Conservation (phyloP, 768 basidiomycete genomes). For the Tricholoma hemisulphureum region DNA sequence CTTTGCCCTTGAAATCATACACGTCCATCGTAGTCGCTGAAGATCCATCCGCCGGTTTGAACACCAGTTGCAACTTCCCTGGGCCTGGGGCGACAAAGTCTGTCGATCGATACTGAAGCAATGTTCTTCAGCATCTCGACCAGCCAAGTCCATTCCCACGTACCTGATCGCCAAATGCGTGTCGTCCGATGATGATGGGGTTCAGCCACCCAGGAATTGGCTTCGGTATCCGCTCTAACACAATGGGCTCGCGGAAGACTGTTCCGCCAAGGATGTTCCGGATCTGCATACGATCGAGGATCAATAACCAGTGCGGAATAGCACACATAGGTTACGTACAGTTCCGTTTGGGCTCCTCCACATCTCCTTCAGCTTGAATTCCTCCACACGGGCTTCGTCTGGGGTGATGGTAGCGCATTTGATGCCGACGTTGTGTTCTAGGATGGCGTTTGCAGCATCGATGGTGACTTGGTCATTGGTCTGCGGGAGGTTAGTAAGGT, state of each 20-base stretch:
- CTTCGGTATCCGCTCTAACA: slow-evolving; percentile 85
- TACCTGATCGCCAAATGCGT: slow-evolving; percentile 96
- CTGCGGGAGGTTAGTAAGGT: slow-evolving; percentile 34
- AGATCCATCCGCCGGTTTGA: slow-evolving; percentile 78
- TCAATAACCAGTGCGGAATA: not conserved
- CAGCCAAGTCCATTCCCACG: slow-evolving; percentile 11
- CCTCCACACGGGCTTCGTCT: slow-evolving; percentile 92
- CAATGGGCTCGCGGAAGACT: slow-evolving; percentile 98
- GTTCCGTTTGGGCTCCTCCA: slow-evolving; percentile 98
- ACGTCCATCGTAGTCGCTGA: slow-evolving; percentile 70
- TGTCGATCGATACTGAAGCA: slow-evolving; percentile 84
- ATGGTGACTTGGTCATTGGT: slow-evolving; percentile 93
- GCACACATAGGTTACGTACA: slow-evolving; percentile 41
- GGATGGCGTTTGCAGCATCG: slow-evolving; percentile 92
- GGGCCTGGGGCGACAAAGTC: slow-evolving; percentile 90
- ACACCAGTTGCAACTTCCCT: slow-evolving; percentile 92
- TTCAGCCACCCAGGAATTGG: slow-evolving; percentile 97
- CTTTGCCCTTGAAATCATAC: slow-evolving; percentile 90
- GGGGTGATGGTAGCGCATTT: slow-evolving; percentile 99
- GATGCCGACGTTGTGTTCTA: slow-evolving; percentile 93
- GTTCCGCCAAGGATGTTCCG: slow-evolving; percentile 98
- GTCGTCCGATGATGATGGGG: slow-evolving; percentile 94
- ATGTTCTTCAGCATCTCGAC: not conserved
- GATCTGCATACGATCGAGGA: slow-evolving; percentile 49
- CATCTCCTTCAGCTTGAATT: slow-evolving; percentile 99